These are phyloP conservation scores for Myriangium duriaei DNA, from an alignment of 2,329 filamentous ascomycete species.

Conservation along the genomic window DNA sequence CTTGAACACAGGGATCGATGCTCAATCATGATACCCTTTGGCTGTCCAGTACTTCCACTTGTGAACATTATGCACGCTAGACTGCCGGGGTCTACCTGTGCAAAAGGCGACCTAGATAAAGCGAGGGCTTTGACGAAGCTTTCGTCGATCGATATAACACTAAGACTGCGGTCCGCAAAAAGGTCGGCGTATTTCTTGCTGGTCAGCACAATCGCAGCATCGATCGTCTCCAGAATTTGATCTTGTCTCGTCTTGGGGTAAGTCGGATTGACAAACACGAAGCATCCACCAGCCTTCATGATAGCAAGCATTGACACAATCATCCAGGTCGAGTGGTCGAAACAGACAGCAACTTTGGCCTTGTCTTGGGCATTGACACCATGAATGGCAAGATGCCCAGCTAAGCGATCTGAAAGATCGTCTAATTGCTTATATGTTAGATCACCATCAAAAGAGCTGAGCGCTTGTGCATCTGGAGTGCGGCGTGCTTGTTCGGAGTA, in stretches of 20 bases:
- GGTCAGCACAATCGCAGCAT: too few relatives aligned
- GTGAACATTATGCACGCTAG: conserved; percentile 17
- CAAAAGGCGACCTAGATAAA: too few relatives aligned
- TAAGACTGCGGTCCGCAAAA: too few relatives aligned
- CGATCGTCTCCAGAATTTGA: too few relatives aligned
- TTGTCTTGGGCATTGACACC: conserved; percentile 12
- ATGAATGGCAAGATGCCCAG: conserved; percentile 6
- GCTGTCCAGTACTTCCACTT: conserved; percentile 17
- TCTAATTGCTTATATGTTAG: conserved; percentile 4
- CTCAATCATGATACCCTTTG: conserved; percentile 17
- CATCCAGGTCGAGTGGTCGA: conserved; percentile 20
- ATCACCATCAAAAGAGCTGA: conserved; percentile 6
- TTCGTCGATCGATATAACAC: background rate
- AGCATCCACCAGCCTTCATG: conserved; percentile 22
- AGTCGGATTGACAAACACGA: too few relatives aligned
- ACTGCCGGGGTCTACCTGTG: background rate
- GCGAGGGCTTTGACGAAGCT: too few relatives aligned
- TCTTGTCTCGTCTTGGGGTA: too few relatives aligned
- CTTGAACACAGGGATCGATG: conserved; percentile 36
- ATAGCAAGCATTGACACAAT: conserved; percentile 17
- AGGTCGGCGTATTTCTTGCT: too few relatives aligned
- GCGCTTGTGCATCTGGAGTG: conserved; percentile 4
- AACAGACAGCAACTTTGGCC: conserved; percentile 15
- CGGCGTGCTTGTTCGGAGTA: conserved; percentile 13
- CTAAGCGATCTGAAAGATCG: conserved; percentile 1